These are phyloP conservation scores for Yamadazyma conglobata DNA, from an alignment of 1,139 yeast genomes.

Conservation along the genomic window DNA sequence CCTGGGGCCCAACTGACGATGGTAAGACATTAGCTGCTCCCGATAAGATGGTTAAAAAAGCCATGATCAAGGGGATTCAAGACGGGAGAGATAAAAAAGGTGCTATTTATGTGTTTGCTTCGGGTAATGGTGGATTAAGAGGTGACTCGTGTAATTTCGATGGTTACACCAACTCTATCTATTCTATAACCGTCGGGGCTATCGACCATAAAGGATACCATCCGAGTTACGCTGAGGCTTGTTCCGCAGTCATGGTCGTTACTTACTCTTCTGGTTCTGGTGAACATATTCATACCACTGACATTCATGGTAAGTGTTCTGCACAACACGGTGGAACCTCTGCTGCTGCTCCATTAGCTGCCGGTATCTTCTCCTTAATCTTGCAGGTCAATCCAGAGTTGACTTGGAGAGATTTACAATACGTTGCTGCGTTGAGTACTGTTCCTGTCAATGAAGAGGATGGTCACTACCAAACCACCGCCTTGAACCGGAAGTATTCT, in stretches of 20 bases:
- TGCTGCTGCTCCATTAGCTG: constrained; percentile 98
- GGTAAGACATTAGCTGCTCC: constrained; percentile 88
- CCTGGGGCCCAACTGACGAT: constrained; percentile 98
- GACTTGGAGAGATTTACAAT: constrained; percentile 96
- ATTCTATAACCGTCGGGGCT: constrained; percentile 93
- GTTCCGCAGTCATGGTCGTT: constrained; percentile 95
- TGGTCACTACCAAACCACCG: constrained; percentile 63
- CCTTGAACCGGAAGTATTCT: constrained; percentile 66
- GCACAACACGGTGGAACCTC: constrained; percentile 91
- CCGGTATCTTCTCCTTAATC: constrained; percentile 84
- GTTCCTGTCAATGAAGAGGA: constrained; percentile 66
- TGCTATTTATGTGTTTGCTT: constrained; percentile 88
- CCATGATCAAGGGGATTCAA: constrained; percentile 79
- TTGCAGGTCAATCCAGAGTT: constrained; percentile 78
- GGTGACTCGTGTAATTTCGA: constrained; percentile 96
- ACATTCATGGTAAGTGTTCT: constrained; percentile 70
- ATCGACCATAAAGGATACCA: constrained; percentile 82
- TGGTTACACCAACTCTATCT: constrained; percentile 95
- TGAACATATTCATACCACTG: constrained; percentile 90
- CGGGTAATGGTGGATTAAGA: constrained; percentile 85
- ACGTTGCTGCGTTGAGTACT: constrained; percentile 71
- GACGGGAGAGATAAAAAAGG: constrained; percentile 84
- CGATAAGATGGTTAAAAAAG: constrained; percentile 69
- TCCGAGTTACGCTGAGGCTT: constrained; percentile 87
- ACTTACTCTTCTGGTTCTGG: constrained; percentile 92